phyloP scores from a whole-genome alignment of 345 rosid species.

The Gynandropsis gynandra region DNA sequence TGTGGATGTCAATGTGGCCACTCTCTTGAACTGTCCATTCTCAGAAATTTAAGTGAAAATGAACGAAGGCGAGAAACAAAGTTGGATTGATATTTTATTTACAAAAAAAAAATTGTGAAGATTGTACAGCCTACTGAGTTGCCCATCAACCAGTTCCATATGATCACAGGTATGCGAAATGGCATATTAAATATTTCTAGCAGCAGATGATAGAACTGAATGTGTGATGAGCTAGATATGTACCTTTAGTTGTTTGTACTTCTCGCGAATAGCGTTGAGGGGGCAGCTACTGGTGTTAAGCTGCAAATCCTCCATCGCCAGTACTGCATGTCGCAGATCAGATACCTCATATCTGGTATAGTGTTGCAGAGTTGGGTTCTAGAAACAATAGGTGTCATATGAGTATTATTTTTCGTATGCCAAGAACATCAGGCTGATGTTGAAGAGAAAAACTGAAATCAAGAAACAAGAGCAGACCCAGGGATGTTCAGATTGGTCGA shows the following conservation, averaged over 20 bases:
- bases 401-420: background rate
- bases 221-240: no score
- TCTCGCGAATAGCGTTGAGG: conserved; percentile 56
- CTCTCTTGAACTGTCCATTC: conserved; percentile 57
- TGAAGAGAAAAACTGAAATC: background rate
- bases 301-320: conserved; percentile 69
- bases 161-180: no score
- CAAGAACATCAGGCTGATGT: no score
- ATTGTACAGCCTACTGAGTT: no score
- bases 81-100: no score
- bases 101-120: no score
- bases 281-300: conserved; percentile 49
- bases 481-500: conserved; percentile 61
- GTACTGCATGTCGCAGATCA: conserved; percentile 46
- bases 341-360: conserved; percentile 55
- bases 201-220: conserved; percentile 10
- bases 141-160: no score
- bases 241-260: conserved; percentile 75
- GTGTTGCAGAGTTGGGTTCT: conserved; percentile 76
- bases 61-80: no score
- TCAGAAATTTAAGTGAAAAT: no score
- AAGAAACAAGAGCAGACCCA: conserved; percentile 49
- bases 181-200: no score
- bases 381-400: conserved; percentile 10
- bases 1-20: conserved; percentile 48